A percentile compares a stretch with the other conserved stretches of the same genome.
Evolutionary conservation across 805 yeast species (phyloP).

Genomic region (Candida multigemmis): DNA sequence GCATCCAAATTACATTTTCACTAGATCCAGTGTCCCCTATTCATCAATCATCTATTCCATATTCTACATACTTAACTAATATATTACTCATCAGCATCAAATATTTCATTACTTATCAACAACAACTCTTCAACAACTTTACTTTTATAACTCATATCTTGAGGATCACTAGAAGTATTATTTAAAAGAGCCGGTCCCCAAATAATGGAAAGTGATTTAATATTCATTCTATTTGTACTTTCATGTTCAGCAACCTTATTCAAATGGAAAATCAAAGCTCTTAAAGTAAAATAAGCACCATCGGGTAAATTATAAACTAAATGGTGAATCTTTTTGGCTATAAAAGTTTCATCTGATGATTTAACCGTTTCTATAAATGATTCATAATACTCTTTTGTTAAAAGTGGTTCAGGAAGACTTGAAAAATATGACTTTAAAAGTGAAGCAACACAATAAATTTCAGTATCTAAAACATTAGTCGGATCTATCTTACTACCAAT

Average conservation of each 20-base stretch:
- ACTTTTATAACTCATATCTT: conserved; percentile 69
- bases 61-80: too few relatives aligned
- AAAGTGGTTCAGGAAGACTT: conserved; percentile 77
- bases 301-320: conserved; percentile 87
- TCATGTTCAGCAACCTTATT: conserved; percentile 60
- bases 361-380: conserved; percentile 64
- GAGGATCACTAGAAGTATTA: conserved; percentile 53
- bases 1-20: too few relatives aligned
- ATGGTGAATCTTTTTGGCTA: conserved; percentile 75
- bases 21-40: too few relatives aligned
- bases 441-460: conserved; percentile 82
- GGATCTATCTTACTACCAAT: conserved; percentile 34
- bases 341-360: conserved; percentile 31
- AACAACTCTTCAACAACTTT: conserved; percentile 78
- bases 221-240: conserved; percentile 68
- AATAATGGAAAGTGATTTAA: conserved; percentile 73
- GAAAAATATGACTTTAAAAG: conserved; percentile 77
- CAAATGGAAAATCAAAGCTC: conserved; percentile 80
- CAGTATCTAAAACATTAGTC: conserved; percentile 55
- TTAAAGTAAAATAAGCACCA: conserved; percentile 86
- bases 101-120: conserved; percentile 72
- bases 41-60: too few relatives aligned
- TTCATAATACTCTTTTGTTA: conserved; percentile 54
- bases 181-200: conserved; percentile 91
- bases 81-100: conserved; percentile 26